Percentiles rank a stretch among this genome's conserved stretches.
phyloP scores from a whole-genome alignment of 1,284 basidiomycete genomes.

The Psilocybe mexicana region DNA sequence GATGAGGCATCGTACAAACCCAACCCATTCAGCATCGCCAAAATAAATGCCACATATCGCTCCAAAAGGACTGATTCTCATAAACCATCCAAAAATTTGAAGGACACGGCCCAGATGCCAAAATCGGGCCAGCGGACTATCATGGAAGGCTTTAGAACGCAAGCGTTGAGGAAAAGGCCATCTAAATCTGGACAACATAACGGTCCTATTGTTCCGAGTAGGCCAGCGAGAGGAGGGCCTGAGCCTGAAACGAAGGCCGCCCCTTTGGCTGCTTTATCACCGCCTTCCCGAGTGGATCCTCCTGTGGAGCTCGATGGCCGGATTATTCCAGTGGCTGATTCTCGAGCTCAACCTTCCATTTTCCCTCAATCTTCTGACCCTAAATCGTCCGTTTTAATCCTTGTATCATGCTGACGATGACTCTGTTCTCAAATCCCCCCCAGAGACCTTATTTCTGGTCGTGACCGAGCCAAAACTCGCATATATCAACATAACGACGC shows the following conservation, averaged over 20 bases:
- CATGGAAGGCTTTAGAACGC: constrained; percentile 32
- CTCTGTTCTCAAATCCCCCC: too few species aligned
- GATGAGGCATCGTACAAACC: constrained; percentile 63
- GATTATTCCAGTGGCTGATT: too few species aligned
- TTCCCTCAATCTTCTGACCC: too few species aligned
- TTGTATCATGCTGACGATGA: too few species aligned
- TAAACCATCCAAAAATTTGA: not conserved
- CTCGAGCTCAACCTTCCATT: too few species aligned
- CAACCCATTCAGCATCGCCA: constrained; percentile 77
- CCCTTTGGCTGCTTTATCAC: not conserved
- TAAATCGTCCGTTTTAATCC: too few species aligned
- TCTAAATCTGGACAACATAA: not conserved
- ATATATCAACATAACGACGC: constrained; percentile 1
- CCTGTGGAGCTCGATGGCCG: too few species aligned
- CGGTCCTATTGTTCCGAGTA: not conserved
- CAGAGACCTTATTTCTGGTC: not conserved
- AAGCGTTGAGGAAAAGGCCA: constrained; percentile 12
- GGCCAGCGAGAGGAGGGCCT: not conserved
- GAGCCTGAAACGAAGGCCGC: not conserved
- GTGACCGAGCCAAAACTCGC: not conserved
- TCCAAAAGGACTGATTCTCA: constrained; percentile 2
- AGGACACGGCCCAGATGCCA: not conserved
- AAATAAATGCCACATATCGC: constrained; percentile 65
- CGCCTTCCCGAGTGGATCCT: not conserved
- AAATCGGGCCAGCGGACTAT: constrained; percentile 22